Conservation (phyloP, 345 rosid species). For the Melaleuca quinquenervia region DNA sequence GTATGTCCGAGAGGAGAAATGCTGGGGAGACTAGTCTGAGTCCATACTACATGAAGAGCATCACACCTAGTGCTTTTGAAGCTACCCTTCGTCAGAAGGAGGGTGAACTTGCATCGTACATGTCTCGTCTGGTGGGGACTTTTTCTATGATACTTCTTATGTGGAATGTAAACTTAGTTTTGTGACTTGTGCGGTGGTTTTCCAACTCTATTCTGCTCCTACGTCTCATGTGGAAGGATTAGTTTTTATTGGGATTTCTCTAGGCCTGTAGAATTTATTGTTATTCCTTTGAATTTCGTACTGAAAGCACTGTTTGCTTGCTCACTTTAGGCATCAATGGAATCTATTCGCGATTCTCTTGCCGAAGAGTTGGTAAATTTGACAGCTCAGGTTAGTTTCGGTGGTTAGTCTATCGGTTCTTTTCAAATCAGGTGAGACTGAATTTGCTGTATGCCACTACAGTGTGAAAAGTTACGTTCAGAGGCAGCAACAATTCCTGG, state of each 20-base stretch:
- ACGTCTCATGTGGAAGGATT: not conserved
- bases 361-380: conserved; percentile 94
- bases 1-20: conserved; percentile 63
- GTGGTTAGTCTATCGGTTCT: not conserved
- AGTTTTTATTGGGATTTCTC: not conserved
- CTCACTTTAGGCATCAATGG: conserved; percentile 70
- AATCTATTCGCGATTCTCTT: conserved; percentile 91
- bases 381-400: conserved; percentile 68
- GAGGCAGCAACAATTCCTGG: conserved; percentile 74
- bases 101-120: conserved; percentile 95
- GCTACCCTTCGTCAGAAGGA: conserved; percentile 96
- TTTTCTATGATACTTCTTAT: not conserved
- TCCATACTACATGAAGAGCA: conserved; percentile 87
- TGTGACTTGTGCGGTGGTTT: not conserved
- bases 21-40: conserved; percentile 51
- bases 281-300: not conserved
- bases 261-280: not conserved
- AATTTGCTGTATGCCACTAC: conserved; percentile 9
- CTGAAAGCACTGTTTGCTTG: not conserved
- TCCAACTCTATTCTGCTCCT: not conserved
- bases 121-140: conserved; percentile 85
- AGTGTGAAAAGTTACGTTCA: conserved; percentile 81
- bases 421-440: conserved; percentile 1
- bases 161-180: not conserved
- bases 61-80: conserved; percentile 90